phyloP scores from a whole-genome alignment of 441 rosid genomes.

The Codiaeum variegatum region DNA sequence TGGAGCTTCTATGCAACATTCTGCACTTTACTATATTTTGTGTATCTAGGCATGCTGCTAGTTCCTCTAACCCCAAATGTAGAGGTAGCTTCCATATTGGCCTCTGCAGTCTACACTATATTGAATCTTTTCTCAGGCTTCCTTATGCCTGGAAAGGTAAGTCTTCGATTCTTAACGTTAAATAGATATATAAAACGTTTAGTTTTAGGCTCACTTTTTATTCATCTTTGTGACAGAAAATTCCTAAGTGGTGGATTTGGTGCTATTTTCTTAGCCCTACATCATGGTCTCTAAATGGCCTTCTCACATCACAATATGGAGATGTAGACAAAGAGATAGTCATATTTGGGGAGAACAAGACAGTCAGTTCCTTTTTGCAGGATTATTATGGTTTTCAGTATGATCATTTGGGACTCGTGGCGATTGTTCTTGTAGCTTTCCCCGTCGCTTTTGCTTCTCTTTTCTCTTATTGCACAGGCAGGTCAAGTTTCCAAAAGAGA shows the following conservation, averaged over 20 bases:
- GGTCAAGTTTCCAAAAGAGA: constrained; percentile 57
- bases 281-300: constrained; percentile 59
- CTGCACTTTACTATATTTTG: constrained; percentile 35
- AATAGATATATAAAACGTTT: too few species aligned
- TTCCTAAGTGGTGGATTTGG: constrained; percentile 74
- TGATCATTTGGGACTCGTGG: constrained; percentile 31
- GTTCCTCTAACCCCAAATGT: constrained; percentile 39
- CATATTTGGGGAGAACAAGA: constrained; percentile 46
- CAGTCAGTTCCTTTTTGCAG: constrained; percentile 39
- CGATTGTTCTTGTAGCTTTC: constrained; percentile 35
- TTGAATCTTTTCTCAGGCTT: constrained; percentile 41
- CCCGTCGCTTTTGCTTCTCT: constrained; percentile 48
- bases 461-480: constrained; percentile 47
- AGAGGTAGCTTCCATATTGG: constrained; percentile 34
- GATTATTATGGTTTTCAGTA: constrained; percentile 50
- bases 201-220: too few species aligned
- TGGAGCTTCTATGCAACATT: constrained; percentile 43
- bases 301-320: constrained; percentile 60
- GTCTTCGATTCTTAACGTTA: constrained; percentile 7
- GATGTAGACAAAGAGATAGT: constrained; percentile 35
- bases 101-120: constrained; percentile 29
- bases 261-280: constrained; percentile 50
- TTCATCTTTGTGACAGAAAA: not conserved
- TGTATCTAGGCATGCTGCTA: constrained; percentile 45
- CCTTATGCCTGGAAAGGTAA: constrained; percentile 42